Evolutionary conservation across 2,329 filamentous ascomycete species (phyloP).

Genomic region (Whalleya microplaca): DNA sequence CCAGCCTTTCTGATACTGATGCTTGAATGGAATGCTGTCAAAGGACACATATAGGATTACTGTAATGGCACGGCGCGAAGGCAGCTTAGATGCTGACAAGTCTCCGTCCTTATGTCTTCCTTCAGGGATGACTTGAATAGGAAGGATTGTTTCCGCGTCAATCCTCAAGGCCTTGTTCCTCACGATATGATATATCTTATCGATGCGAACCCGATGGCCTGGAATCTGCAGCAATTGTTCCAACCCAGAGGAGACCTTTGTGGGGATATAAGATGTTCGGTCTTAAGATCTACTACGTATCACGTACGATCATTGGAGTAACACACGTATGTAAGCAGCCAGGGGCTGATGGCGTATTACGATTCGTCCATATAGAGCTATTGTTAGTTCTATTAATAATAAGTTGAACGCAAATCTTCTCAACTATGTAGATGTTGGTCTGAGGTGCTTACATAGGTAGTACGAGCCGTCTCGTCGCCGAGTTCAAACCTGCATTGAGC

Average conservation of each 20-base stretch:
- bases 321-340: slow-evolving; percentile 12
- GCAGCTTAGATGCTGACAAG: background rate
- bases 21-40: background rate
- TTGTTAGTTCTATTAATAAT: background rate
- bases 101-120: background rate
- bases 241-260: slow-evolving; percentile 8
- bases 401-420: too few species aligned
- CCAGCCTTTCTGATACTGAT: background rate
- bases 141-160: background rate
- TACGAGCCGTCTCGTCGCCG: background rate
- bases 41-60: background rate
- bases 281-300: slow-evolving; percentile 15
- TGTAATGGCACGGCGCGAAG: background rate
- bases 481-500: background rate
- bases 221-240: slow-evolving; percentile 12
- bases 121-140: background rate
- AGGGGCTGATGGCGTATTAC: background rate
- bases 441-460: background rate
- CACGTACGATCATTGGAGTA: slow-evolving; percentile 7
- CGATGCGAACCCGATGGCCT: slow-evolving; percentile 22
- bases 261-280: slow-evolving; percentile 10
- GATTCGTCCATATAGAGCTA: background rate
- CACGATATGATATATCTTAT: background rate
- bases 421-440: background rate
- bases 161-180: background rate